Percentiles rank a stretch among this genome's conserved stretches.
Conservation (phyloP, 2,329 filamentous ascomycete species). For the Ophiocordyceps camponoti-saundersi region DNA sequence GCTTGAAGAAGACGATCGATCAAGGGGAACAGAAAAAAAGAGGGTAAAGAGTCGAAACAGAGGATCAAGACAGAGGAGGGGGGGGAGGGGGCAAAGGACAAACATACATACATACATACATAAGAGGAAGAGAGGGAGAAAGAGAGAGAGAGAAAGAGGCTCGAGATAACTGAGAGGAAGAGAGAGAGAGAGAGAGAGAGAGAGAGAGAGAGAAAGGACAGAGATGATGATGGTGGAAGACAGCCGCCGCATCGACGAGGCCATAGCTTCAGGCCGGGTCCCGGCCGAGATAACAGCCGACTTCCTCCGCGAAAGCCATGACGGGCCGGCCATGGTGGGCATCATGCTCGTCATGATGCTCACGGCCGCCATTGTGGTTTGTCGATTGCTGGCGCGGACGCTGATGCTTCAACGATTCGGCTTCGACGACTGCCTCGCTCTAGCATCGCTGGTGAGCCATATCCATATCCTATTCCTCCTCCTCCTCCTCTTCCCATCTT, state of each 20-base stretch:
- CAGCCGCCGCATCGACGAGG: slow-evolving; percentile 8
- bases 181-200: neutral
- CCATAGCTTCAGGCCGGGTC: slow-evolving; percentile 18
- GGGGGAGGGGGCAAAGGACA: neutral
- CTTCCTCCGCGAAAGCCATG: slow-evolving; percentile 18
- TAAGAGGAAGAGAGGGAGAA: neutral
- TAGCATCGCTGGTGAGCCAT: slow-evolving; percentile 16
- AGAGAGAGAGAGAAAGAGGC: neutral
- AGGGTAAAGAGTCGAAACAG: neutral
- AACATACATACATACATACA: neutral
- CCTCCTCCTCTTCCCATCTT: neutral
- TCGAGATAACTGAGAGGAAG: neutral
- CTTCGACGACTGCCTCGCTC: slow-evolving; percentile 19
- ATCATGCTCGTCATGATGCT: slow-evolving; percentile 20
- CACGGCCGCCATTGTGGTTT: slow-evolving; percentile 15
- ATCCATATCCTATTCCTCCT: too few species aligned
- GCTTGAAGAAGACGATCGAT: too few species aligned
- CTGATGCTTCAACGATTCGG: slow-evolving; percentile 20
- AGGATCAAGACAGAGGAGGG: too few species aligned
- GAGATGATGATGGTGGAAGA: slow-evolving; percentile 8
- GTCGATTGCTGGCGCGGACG: slow-evolving; percentile 16
- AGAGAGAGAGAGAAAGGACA: neutral
- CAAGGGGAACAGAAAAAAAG: too few species aligned
- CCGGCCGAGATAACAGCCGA: slow-evolving; percentile 15
- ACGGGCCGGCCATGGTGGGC: slow-evolving; percentile 18